phyloP scores from a whole-genome alignment of 352 stramenopile species.

The Peronospora belbahrii region DNA sequence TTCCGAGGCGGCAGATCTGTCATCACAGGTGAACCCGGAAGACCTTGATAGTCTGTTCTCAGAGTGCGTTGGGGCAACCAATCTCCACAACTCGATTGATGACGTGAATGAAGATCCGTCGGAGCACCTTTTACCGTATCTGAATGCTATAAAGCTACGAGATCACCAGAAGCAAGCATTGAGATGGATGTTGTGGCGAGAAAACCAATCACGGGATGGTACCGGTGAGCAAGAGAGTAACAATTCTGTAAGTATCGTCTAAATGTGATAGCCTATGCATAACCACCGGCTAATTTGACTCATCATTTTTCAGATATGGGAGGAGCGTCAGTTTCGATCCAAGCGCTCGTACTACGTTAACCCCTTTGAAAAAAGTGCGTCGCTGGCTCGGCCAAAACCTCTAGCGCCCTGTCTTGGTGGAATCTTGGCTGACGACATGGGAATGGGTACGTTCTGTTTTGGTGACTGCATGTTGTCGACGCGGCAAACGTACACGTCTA shows the following conservation, averaged over 20 bases:
- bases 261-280: background rate
- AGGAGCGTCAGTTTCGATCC: slow-evolving; percentile 42
- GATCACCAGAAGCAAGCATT: slow-evolving; percentile 81
- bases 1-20: slow-evolving; percentile 6
- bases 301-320: slow-evolving; percentile 48
- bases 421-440: slow-evolving; percentile 89
- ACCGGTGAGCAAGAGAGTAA: slow-evolving; percentile 24
- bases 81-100: slow-evolving; percentile 13
- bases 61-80: slow-evolving; percentile 35
- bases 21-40: slow-evolving; percentile 22
- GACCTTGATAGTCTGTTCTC: slow-evolving; percentile 67
- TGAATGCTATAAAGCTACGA: slow-evolving; percentile 61
- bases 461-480: background rate
- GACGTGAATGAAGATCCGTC: slow-evolving; percentile 17
- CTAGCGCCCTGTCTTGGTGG: slow-evolving; percentile 62
- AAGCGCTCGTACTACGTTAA: slow-evolving; percentile 73
- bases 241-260: slow-evolving; percentile 35
- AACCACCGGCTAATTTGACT: slow-evolving; percentile 5
- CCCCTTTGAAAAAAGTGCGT: slow-evolving; percentile 70
- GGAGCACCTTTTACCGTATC: slow-evolving; percentile 33
- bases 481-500: background rate
- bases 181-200: slow-evolving; percentile 82
- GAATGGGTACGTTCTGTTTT: slow-evolving; percentile 59
- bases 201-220: slow-evolving; percentile 31
- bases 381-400: slow-evolving; percentile 42